Conservation (phyloP, 371 early-diverging fungal species). For the Mucor sp. region DNA sequence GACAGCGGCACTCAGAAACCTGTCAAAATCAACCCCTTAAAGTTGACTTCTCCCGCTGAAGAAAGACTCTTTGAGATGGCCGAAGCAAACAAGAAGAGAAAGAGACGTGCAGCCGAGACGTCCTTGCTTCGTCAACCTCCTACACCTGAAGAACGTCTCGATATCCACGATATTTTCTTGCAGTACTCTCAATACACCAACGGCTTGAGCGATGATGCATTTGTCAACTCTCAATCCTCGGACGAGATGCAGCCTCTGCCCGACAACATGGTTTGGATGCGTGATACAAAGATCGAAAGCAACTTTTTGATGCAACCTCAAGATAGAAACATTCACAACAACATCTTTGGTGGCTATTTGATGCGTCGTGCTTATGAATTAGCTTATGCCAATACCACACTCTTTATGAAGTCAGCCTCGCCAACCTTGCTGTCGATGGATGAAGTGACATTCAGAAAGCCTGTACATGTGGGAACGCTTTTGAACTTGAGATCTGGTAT, state of each 20-base stretch:
- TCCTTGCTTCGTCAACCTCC: slow-evolving; percentile 78
- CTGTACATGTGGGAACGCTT: slow-evolving; percentile 86
- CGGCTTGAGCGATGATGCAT: slow-evolving; percentile 13
- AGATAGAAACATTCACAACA: slow-evolving; percentile 91
- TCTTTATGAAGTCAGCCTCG: slow-evolving; percentile 57
- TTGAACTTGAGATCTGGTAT: slow-evolving; percentile 72
- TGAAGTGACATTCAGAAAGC: slow-evolving; percentile 82
- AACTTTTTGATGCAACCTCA: slow-evolving; percentile 79
- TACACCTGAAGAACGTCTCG: slow-evolving; percentile 75
- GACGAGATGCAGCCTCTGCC: slow-evolving; percentile 31
- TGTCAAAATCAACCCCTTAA: slow-evolving; percentile 76
- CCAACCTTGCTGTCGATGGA: slow-evolving; percentile 74
- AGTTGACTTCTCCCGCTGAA: slow-evolving; percentile 78
- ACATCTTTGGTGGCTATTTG: slow-evolving; percentile 87
- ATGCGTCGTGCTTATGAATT: slow-evolving; percentile 84
- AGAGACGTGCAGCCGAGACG: slow-evolving; percentile 58
- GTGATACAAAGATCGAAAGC: slow-evolving; percentile 76
- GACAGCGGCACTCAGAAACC: slow-evolving; percentile 76
- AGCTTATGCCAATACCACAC: slow-evolving; percentile 71
- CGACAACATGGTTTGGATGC: slow-evolving; percentile 83
- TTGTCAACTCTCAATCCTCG: slow-evolving; percentile 7
- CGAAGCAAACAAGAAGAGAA: slow-evolving; percentile 72
- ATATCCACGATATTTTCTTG: slow-evolving; percentile 84
- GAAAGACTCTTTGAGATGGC: slow-evolving; percentile 78
- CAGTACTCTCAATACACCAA: slow-evolving; percentile 57